Conservation (phyloP, 192 early-diverging fungal genomes). For the Coemansia guatemalensis region DNA sequence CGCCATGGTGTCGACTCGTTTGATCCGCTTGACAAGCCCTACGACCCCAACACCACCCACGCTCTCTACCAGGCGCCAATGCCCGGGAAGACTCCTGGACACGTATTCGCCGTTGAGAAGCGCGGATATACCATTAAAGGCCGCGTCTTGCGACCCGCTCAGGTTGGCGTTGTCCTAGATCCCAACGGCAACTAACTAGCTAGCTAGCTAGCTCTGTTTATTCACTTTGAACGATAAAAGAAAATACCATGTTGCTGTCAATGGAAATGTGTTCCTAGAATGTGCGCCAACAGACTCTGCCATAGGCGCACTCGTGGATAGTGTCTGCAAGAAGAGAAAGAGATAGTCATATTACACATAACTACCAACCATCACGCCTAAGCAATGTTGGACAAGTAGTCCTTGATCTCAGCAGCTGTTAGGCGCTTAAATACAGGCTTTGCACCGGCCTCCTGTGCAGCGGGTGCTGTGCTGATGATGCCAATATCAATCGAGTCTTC, state of each 20-base stretch:
- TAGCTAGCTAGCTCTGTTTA: too few species aligned
- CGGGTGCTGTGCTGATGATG: conserved; percentile 60
- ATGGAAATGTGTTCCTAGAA: too few species aligned
- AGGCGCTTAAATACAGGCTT: conserved; percentile 82
- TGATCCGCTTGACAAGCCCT: conserved; percentile 82
- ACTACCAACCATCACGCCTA: background rate
- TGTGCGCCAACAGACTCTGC: background rate
- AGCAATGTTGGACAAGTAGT: conserved; percentile 95
- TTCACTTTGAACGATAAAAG: too few species aligned
- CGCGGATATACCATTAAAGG: conserved; percentile 90
- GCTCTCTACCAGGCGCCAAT: conserved; percentile 93
- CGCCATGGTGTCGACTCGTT: conserved; percentile 83
- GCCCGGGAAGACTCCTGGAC: conserved; percentile 84
- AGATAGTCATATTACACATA: background rate
- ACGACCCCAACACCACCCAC: conserved; percentile 93
- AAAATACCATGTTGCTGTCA: too few species aligned
- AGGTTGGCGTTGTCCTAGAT: conserved; percentile 91
- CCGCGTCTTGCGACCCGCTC: conserved; percentile 88
- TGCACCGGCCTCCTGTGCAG: conserved; percentile 56
- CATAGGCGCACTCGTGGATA: background rate
- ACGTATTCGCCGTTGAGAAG: conserved; percentile 88
- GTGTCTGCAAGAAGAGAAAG: background rate
- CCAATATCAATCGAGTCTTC: conserved; percentile 96
- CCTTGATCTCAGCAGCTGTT: conserved; percentile 81
- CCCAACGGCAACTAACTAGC: conserved; percentile 44